Conservation (phyloP, 2,329 filamentous ascomycete species). For the Penicillium italicum region DNA sequence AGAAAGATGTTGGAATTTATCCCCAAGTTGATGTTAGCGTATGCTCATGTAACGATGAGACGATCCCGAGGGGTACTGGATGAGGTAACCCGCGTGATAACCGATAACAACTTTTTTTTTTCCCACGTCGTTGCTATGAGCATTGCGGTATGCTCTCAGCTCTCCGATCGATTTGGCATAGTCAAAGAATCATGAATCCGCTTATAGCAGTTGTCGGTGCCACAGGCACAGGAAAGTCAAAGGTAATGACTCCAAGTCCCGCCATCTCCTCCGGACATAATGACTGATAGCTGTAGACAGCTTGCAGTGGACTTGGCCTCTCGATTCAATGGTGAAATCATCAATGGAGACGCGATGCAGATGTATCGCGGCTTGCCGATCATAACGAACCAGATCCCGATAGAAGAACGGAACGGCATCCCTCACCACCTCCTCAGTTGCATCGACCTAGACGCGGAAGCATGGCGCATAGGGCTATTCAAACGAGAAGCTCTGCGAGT, state of each 20-base stretch:
- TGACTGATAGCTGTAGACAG: constrained; percentile 49
- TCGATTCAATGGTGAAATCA: constrained; percentile 83
- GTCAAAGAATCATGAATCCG: constrained; percentile 46
- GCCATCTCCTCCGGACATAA: neutral
- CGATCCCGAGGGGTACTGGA: neutral
- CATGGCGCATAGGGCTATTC: constrained; percentile 81
- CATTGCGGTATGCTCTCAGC: constrained; percentile 28
- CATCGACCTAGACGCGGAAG: constrained; percentile 69
- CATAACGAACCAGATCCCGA: constrained; percentile 88
- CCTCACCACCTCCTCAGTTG: constrained; percentile 84
- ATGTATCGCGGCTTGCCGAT: constrained; percentile 88
- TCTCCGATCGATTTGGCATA: constrained; percentile 20
- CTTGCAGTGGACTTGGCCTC: constrained; percentile 83
- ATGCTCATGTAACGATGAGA: neutral
- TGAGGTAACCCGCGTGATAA: constrained; percentile 19
- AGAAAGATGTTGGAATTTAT: neutral
- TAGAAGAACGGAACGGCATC: constrained; percentile 70
- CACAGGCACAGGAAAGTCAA: constrained; percentile 90
- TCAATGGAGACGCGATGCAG: constrained; percentile 98
- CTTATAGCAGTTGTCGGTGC: constrained; percentile 81
- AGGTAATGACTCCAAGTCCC: constrained; percentile 55
- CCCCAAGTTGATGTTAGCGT: neutral
- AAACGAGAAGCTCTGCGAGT: constrained; percentile 63
- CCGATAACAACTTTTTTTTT: constrained; percentile 5
- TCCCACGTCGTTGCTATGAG: constrained; percentile 12